Evolutionary conservation across 495 filamentous ascomycete species (phyloP).

Genomic region (Pseudomonodictys pantanalensis): DNA sequence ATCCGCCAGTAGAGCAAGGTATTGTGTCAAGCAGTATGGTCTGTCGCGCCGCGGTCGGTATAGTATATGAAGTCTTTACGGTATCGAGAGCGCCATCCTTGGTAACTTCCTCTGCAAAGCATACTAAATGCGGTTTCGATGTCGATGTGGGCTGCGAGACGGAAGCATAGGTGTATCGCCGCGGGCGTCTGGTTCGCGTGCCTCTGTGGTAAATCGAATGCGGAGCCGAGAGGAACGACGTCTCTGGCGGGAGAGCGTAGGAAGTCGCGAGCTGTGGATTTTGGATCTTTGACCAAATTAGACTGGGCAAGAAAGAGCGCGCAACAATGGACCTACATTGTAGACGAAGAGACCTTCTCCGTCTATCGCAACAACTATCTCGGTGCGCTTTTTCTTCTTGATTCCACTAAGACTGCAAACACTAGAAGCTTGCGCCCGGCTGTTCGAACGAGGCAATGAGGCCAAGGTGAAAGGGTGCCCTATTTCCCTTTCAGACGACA

Average conservation of each 20-base stretch:
- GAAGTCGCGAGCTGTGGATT: slow-evolving; percentile 77
- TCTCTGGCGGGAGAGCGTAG: slow-evolving; percentile 79
- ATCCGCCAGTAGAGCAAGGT: slow-evolving; percentile 13
- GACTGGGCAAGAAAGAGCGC: neutral
- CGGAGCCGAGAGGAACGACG: slow-evolving; percentile 72
- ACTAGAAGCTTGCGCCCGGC: slow-evolving; percentile 32
- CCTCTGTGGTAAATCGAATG: slow-evolving; percentile 66
- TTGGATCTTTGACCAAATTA: slow-evolving; percentile 57
- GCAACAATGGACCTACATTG: slow-evolving; percentile 59
- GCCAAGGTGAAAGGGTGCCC: slow-evolving; percentile 39
- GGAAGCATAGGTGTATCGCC: slow-evolving; percentile 69
- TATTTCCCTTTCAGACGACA: slow-evolving; percentile 33
- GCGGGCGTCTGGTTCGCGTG: slow-evolving; percentile 47
- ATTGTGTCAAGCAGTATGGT: slow-evolving; percentile 25
- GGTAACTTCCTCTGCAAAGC: slow-evolving; percentile 33
- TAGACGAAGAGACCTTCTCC: slow-evolving; percentile 91
- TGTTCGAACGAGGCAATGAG: slow-evolving; percentile 36
- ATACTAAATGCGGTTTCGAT: slow-evolving; percentile 38
- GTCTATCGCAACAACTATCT: slow-evolving; percentile 82
- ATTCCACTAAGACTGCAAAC: slow-evolving; percentile 68
- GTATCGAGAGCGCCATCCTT: slow-evolving; percentile 14
- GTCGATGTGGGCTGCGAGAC: slow-evolving; percentile 31
- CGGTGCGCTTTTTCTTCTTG: slow-evolving; percentile 81
- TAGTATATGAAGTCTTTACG: slow-evolving; percentile 12
- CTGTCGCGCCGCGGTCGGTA: slow-evolving; percentile 2